Base-by-base conservation (phyloP, 306 rosid species). In the Pyrus betulifolia region DNA sequence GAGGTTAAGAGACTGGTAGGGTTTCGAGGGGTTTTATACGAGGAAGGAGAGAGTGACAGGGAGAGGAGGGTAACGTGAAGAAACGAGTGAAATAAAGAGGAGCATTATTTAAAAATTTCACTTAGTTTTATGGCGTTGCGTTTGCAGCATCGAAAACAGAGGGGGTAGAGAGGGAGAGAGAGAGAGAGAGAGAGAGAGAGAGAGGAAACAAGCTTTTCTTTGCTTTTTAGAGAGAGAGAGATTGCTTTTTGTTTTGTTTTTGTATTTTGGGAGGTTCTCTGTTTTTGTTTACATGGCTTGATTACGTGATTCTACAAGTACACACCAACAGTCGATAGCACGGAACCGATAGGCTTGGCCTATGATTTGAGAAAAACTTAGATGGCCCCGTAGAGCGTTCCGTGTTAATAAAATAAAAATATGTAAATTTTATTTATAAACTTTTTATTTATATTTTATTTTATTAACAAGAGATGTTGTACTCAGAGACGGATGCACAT, bases 121-220 rank as follows among this genome's bases (percentile, higher is more conserved):
- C 95, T 90, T 88, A 82, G 90, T 90, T 88, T 83, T 67, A 82
- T 86, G 89, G 81, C 75, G 67, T 45, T 65, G 7, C 19, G 71
- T 79, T 42, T 51, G 74, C 58, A 61, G 84, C 85, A 73, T 90
- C 77, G 88, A 83, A 85, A 59, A 44, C 44, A 80, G 85, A 19
- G 62, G 33, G n/a, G n/a, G n/a, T n/a, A n/a, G n/a, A n/a, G n/a
- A n/a, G n/a, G n/a, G n/a, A n/a, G n/a, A n/a, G n/a, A 1, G 82
- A 55, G 49, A 76, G 51, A 84, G 78, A 76, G 76, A 52, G 33
- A 1, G 82, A 68, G 49, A 76, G 52, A 84, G 78, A 76, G 76
- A 2, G 4, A 14, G 21, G 3, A 11, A 6, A 38, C 44, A 80
- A 74, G 70, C 79, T 83, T 77, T 72, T 64, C 86, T 88, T 89